Evolutionary conservation across 2,329 filamentous ascomycete genomes (phyloP), one percentile per base, ranked within the genome.

Genomic region (Penicillium brasilianum): DNA sequence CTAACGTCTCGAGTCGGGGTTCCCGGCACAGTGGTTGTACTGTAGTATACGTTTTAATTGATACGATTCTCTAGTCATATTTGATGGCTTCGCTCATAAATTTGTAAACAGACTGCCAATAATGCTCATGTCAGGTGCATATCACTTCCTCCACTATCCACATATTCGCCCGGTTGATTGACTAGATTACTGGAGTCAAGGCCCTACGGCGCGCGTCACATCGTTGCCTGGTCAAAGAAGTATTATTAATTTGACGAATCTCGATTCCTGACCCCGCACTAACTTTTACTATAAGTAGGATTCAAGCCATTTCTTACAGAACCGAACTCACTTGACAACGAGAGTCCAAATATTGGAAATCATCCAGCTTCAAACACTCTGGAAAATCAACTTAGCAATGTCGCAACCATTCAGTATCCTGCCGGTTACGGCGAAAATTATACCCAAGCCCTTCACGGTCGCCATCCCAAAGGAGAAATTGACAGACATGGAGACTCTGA

Each of bases 401-500:
- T 55, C 69, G 55, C 50, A 66, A 4, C 58, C 68, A 36, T 78
- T 70, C 41, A 64, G 63, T 46, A 71, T 64, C 8, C 55, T 80
- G 4, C 81, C 80, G 14, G 57, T 74, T 28, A 67, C 70, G 34
- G 74, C 77, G 20, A 74, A 74, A 55, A 68, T 78, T 11, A 57
- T 75, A 14, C 74, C 76, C 6, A 74, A 73, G 18, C 78, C 79
- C 0, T 85, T 83, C 71, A 78, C 71, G 9, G 74, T 79, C 20
- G 65, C 75, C 14, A 73, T 83, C 7, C 70, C 79, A 1, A 79
- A 84, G 6, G 68, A 77, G 22, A 77, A 81, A 39, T 60, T 86
- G 0, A 61, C 75, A 16, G 78, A 83, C 14, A 79, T 86, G 62
- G 76, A 78, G 57, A 74, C 79, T 3, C 72, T 86, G 1, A 66